phyloP scores from a whole-genome alignment of 2,329 filamentous ascomycete species.

The Colletotrichum tofieldiae region DNA sequence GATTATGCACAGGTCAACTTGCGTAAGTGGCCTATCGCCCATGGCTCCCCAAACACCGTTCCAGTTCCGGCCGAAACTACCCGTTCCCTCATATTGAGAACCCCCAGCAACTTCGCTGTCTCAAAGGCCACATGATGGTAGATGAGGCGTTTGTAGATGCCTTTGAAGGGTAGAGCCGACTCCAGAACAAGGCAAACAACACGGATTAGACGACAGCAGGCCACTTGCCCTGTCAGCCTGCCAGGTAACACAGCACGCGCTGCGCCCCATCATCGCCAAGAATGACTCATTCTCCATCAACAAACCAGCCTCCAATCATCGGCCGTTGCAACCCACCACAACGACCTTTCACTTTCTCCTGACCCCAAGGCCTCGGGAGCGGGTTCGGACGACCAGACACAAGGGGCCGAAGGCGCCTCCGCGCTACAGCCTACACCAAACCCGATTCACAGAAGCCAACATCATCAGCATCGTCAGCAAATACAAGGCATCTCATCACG shows the following conservation, averaged over 20 bases:
- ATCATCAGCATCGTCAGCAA: conserved; percentile 26
- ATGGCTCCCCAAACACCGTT: background rate
- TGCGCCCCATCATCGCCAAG: conserved; percentile 34
- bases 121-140: background rate
- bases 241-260: conserved; percentile 32
- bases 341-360: background rate
- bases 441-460: conserved; percentile 15
- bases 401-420: conserved; percentile 13
- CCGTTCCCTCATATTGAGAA: background rate
- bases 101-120: background rate
- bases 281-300: conserved; percentile 32
- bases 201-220: background rate
- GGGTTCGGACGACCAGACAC: conserved; percentile 12
- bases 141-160: background rate
- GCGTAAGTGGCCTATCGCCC: too few species aligned
- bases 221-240: conserved; percentile 22
- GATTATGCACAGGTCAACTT: background rate
- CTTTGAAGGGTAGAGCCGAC: background rate
- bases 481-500: background rate
- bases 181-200: background rate
- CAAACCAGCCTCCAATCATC: conserved; percentile 18
- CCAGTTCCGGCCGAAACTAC: background rate
- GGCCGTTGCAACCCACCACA: conserved; percentile 15
- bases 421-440: conserved; percentile 20
- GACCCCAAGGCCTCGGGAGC: conserved; percentile 5